Base-by-base conservation (phyloP, 192 early-diverging fungal species). In the Rhizoclosmatium sp. region DNA sequence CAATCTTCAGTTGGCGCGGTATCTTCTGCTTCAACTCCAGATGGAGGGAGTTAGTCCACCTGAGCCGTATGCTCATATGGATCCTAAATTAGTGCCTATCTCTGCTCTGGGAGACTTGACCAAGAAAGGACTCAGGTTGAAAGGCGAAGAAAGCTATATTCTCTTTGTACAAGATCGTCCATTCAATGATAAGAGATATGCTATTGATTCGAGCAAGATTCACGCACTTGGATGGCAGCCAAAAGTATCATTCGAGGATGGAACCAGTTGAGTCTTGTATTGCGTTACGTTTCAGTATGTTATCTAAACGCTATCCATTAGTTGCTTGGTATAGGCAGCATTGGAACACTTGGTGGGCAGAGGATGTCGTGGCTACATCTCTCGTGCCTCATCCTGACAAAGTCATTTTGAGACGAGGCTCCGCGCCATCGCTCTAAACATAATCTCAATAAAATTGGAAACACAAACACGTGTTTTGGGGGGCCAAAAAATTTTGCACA, bases 151-250 rank as follows among this genome's bases (percentile, higher is more conserved):
- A 16, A 48, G 80, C 5, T 85, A 90, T 76, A 81, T 94, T 45
- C 92, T 89, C 48, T 92, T 90, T 83, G 92, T 93, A 2, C 84
- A 90, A 68, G 94, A 95, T 82, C 82, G 94, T 44, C 88, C 90
- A 0, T 94, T 93, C 80, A 95, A 95, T 69, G 94, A 95, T 79
- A 82, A 59, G 61, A 84, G 93, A 12, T 95, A 95, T 72, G 91
- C 92, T 16, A 91, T 95, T 5, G 92, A 93, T 80, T 88, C 85
- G 56, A 76, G 82, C 5, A 94, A 93, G 81, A 70, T 95, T n/a
- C 79, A 86, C n/a, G 69, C 60, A 46, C 82, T 95, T 0, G 93
- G 93, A 21, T 95, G 94, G 94, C 49, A 71, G 31, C 92, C 92
- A 9, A 71, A 74, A 41, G 87, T 92, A 48, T 31, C 48, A 0